Evolutionary conservation across 176 grass and related monocot species (phyloP), one percentile per base, ranked within the genome.

Genomic region (Bolboschoenus planiculmis): DNA sequence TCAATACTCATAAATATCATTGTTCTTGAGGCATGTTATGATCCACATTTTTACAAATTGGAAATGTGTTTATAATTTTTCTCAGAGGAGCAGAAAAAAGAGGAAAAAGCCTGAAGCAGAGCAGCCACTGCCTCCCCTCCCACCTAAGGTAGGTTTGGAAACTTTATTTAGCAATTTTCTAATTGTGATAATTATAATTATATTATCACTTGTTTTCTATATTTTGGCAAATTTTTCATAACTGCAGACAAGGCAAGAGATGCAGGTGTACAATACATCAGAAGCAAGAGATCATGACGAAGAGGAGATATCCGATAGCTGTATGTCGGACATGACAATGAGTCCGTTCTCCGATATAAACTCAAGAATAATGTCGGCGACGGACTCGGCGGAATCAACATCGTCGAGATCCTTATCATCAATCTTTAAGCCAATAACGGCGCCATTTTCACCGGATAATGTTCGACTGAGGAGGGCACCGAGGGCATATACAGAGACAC

Each of bases 21-120:
- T 39, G 8, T 21, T 16, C 7, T 39, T 40, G 64, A 68, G 7
- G 16, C 14, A 67, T 67, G 31, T 37, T 18, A 5, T 5, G 36
- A 68, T 21, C 7, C 6, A 68, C 3, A 21, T 10, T 23, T n/a
- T 68, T 40, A 39, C 34, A 68, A 68, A 68, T 68, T 68, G 18
- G n/a, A 68, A 39, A 39, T 68, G 35, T 20, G 14, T 76, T 50
- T 24, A 15, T 51, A 5, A 33, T 3, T 39, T 79, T 81, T 39
- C 47, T 26, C 10, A 82, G 79, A 64, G 23, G 58, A 48, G 79
- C 36, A 82, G 79, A 65, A 82, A 82, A 37, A 82, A 82, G 79
- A 82, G 59, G 79, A 82, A 44, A 46, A 63, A 62, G 21, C 79
- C 64, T 44, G 79, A 82, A 13, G 39, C 9, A 29, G 37, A 82